Conservation (phyloP, 352 stramenopile genomes). For the Blastocystis sp. region DNA sequence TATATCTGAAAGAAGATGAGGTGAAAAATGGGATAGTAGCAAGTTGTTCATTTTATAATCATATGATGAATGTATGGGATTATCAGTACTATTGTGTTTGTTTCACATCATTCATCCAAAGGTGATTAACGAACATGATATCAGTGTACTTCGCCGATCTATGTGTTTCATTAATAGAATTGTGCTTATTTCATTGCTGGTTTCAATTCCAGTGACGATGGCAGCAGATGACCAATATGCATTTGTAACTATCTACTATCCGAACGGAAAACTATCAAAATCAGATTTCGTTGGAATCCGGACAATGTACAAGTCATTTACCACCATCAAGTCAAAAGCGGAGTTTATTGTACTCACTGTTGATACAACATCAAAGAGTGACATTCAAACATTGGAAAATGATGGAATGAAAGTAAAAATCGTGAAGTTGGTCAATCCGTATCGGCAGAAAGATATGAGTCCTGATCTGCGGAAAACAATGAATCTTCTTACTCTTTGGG, state of each 20-base stretch:
- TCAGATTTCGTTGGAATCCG: constrained; percentile 54
- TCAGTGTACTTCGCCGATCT: not conserved
- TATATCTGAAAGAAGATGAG: constrained; percentile 1
- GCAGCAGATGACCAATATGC: constrained; percentile 18
- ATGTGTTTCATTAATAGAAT: not conserved
- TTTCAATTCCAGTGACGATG: not conserved
- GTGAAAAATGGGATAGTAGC: not conserved
- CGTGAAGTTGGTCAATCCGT: constrained; percentile 18
- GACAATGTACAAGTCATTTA: constrained; percentile 55
- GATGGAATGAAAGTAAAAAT: constrained; percentile 44
- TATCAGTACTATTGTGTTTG: constrained; percentile 49
- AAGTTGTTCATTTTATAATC: constrained; percentile 65
- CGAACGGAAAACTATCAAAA: constrained; percentile 10
- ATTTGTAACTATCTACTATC: constrained; percentile 60
- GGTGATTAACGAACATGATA: not conserved
- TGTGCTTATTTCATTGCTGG: not conserved
- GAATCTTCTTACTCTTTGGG: constrained; percentile 18
- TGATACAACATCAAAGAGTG: not conserved
- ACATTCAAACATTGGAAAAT: not conserved
- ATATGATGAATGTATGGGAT: constrained; percentile 64
- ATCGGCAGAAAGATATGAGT: not conserved
- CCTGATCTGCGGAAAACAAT: constrained; percentile 13
- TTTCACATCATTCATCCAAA: constrained; percentile 26
- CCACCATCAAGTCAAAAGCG: constrained; percentile 15
- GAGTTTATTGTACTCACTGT: constrained; percentile 36